Evolutionary conservation across 352 stramenopile species (phyloP).

Genomic region (Phytophthora lateralis): DNA sequence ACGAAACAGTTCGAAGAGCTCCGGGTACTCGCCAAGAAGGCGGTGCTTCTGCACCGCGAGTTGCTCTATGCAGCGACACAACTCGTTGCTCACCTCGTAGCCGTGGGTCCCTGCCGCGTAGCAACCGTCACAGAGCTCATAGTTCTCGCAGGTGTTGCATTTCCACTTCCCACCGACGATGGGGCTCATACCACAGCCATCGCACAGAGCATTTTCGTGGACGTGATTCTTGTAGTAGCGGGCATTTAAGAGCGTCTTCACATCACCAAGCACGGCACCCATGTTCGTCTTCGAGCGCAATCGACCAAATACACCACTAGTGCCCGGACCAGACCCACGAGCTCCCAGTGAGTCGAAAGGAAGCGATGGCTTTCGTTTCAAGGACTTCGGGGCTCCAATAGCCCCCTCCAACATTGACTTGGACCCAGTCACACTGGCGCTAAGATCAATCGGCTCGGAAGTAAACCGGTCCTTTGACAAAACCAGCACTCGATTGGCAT

Average conservation of each 20-base stretch:
- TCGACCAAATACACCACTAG: slow-evolving; percentile 54
- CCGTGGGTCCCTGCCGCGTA: slow-evolving; percentile 72
- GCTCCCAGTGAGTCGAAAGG: slow-evolving; percentile 30
- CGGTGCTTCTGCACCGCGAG: slow-evolving; percentile 58
- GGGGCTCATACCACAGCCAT: slow-evolving; percentile 77
- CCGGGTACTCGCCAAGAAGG: slow-evolving; percentile 55
- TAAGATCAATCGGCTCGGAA: slow-evolving; percentile 68
- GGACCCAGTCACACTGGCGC: slow-evolving; percentile 55
- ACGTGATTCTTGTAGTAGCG: slow-evolving; percentile 71
- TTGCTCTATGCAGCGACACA: slow-evolving; percentile 72
- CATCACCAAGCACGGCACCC: slow-evolving; percentile 56
- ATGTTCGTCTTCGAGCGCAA: slow-evolving; percentile 55
- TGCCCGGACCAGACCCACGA: slow-evolving; percentile 12
- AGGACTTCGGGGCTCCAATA: slow-evolving; percentile 4
- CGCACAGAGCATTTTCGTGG: slow-evolving; percentile 80
- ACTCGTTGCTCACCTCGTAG: slow-evolving; percentile 70
- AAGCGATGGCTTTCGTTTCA: slow-evolving; percentile 25
- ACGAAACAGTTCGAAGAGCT: slow-evolving; percentile 75
- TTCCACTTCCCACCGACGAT: slow-evolving; percentile 82
- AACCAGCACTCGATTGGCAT: slow-evolving; percentile 43
- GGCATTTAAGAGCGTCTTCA: slow-evolving; percentile 56
- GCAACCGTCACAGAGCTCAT: slow-evolving; percentile 72
- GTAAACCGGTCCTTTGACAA: slow-evolving; percentile 54
- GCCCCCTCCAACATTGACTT: slow-evolving; percentile 58
- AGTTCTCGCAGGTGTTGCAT: slow-evolving; percentile 75